A percentile compares a stretch with the other conserved stretches of the same genome.
These are phyloP conservation scores for Croton setiger DNA, from an alignment of 441 rosid species.

Conservation along the genomic window DNA sequence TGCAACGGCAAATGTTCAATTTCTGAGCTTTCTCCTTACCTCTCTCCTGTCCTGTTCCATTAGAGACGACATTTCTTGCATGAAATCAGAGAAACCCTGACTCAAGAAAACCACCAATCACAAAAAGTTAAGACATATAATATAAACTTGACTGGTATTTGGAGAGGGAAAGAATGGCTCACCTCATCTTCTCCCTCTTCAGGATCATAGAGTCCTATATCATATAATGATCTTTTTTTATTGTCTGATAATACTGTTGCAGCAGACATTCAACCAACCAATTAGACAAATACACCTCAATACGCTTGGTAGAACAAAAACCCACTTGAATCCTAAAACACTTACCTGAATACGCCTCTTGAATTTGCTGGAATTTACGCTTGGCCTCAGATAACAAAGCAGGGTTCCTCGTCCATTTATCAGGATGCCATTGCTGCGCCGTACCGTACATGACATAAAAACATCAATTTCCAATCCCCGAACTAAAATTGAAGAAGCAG, in stretches of 20 bases:
- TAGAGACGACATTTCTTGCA: slow-evolving; percentile 57
- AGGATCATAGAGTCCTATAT: slow-evolving; percentile 55
- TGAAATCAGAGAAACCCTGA: slow-evolving; percentile 67
- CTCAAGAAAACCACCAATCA: not conserved
- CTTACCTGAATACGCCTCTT: slow-evolving; percentile 76
- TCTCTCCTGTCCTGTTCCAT: slow-evolving; percentile 53
- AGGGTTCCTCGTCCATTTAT: slow-evolving; percentile 57
- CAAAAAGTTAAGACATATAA: not conserved
- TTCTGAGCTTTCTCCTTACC: slow-evolving; percentile 26
- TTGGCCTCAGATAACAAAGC: slow-evolving; percentile 50
- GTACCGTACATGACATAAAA: not conserved
- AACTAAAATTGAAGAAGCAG: not conserved
- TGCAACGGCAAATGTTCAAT: not conserved
- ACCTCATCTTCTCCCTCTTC: slow-evolving; percentile 56
- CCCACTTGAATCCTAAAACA: not conserved
- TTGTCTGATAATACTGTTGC: slow-evolving; percentile 60
- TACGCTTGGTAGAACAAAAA: not conserved
- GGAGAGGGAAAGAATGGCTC: not conserved
- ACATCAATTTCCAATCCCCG: not conserved
- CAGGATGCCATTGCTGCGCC: slow-evolving; percentile 83
- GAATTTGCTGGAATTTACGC: slow-evolving; percentile 65
- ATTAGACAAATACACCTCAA: not conserved
- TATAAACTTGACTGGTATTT: too few species aligned
- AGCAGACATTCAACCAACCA: not conserved
- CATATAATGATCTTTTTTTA: slow-evolving; percentile 55